These are phyloP conservation scores for Chondrostereum purpureum DNA, from an alignment of 1,284 basidiomycete genomes.

Conservation along the genomic window DNA sequence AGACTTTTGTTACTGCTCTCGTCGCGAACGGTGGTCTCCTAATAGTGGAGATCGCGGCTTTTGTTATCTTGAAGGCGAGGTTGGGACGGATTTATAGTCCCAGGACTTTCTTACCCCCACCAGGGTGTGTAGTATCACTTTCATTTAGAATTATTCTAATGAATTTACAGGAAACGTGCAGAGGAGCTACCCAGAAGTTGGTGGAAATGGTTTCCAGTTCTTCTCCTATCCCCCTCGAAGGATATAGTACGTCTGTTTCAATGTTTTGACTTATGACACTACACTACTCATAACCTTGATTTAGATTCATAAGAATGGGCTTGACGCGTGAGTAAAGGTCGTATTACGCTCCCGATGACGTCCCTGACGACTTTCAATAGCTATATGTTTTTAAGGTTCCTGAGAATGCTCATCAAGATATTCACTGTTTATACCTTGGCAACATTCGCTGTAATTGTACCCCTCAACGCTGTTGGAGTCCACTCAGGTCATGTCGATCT, in stretches of 20 bases:
- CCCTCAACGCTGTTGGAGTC: constrained; percentile 50
- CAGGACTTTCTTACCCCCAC: constrained; percentile 44
- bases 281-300: constrained; percentile 6
- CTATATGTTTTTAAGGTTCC: constrained; percentile 61
- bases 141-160: constrained; percentile 3
- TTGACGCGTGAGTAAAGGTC: constrained; percentile 70
- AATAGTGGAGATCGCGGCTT: constrained; percentile 45
- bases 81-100: constrained; percentile 43
- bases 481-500: constrained; percentile 26
- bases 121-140: constrained; percentile 31
- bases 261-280: no score
- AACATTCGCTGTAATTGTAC: constrained; percentile 54
- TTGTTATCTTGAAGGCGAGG: constrained; percentile 42
- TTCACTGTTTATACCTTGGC: constrained; percentile 59
- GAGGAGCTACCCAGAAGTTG: constrained; percentile 31
- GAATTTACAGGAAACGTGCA: constrained; percentile 35
- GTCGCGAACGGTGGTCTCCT: constrained; percentile 45
- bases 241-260: constrained; percentile 35
- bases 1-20: constrained; percentile 55
- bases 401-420: constrained; percentile 59
- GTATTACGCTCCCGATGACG: not conserved
- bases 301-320: constrained; percentile 52
- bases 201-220: constrained; percentile 43
- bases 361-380: constrained; percentile 15
- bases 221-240: constrained; percentile 30